Percentiles rank a stretch among this genome's conserved stretches.
phyloP scores from a whole-genome alignment of 257 asterid species.

The Solanum pinnatisectum region DNA sequence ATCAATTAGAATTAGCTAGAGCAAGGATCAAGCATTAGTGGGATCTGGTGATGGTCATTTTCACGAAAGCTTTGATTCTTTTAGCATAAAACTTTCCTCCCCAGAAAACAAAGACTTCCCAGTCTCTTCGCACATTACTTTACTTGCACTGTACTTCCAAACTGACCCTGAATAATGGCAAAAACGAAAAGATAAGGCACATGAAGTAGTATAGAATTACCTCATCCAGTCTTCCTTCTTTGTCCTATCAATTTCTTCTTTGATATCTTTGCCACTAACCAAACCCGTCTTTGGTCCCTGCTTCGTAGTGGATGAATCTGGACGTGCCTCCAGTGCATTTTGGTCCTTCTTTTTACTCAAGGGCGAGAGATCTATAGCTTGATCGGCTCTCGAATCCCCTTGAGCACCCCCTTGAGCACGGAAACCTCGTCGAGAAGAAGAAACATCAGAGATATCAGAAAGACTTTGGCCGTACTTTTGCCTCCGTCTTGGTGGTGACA shows the following conservation, averaged over 20 bases:
- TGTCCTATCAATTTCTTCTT: constrained; percentile 53
- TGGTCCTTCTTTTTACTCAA: constrained; percentile 43
- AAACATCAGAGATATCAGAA: constrained; percentile 34
- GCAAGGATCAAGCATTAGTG: background rate
- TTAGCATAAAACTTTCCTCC: background rate
- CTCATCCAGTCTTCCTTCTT: constrained; percentile 59
- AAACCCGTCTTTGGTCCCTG: constrained; percentile 63
- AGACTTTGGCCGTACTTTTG: constrained; percentile 17
- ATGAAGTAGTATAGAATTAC: constrained; percentile 21
- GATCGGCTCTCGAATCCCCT: constrained; percentile 11
- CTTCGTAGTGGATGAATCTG: constrained; percentile 22
- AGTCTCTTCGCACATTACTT: background rate
- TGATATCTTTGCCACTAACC: constrained; percentile 64
- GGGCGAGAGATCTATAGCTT: constrained; percentile 39
- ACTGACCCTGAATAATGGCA: background rate
- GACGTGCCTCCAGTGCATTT: constrained; percentile 14
- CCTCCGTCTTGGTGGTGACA: constrained; percentile 48
- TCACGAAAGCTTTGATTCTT: background rate
- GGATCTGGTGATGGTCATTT: background rate
- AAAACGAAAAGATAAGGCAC: background rate
- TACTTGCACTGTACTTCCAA: background rate
- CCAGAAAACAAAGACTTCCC: background rate
- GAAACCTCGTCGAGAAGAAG: constrained; percentile 48
- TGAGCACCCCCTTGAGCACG: constrained; percentile 13
- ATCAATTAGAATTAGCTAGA: background rate